phyloP scores from a whole-genome alignment of 495 filamentous ascomycete genomes.

The Astrothelium subdiscretum region DNA sequence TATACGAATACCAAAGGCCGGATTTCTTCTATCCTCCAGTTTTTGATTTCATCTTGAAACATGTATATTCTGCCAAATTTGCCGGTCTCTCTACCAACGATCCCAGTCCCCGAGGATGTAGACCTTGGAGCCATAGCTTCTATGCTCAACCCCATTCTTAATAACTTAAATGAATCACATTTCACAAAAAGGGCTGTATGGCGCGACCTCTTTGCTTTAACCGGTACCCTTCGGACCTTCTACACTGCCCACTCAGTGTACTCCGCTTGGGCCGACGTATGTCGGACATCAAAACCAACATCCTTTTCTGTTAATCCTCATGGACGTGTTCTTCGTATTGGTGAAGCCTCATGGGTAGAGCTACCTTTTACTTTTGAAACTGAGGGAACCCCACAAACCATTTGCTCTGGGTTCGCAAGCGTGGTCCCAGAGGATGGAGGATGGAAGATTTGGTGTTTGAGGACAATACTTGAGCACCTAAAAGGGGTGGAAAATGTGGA shows the following conservation, averaged over 20 bases:
- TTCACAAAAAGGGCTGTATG: conserved; percentile 16
- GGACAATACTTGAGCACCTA: conserved; percentile 15
- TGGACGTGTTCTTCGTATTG: neutral
- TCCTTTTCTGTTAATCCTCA: neutral
- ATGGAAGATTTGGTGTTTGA: conserved; percentile 17
- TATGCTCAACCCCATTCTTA: conserved; percentile 1
- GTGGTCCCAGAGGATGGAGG: conserved; percentile 3
- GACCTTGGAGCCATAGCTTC: conserved; percentile 1
- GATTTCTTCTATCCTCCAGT: neutral
- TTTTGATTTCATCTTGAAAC: neutral
- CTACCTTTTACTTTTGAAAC: conserved; percentile 5
- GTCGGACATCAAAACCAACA: neutral
- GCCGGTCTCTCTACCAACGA: conserved; percentile 7
- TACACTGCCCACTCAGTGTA: neutral
- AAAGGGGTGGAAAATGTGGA: conserved; percentile 12
- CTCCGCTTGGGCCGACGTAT: neutral
- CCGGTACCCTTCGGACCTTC: conserved; percentile 23
- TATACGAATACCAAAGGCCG: no score
- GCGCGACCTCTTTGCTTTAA: conserved; percentile 24
- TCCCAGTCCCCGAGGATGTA: conserved; percentile 9
- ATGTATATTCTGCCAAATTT: conserved; percentile 3
- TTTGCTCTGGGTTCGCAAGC: conserved; percentile 2
- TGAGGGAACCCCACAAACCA: neutral
- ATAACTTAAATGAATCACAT: conserved; percentile 5
- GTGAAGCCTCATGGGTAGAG: conserved; percentile 2